Evolutionary conservation across 2,329 filamentous ascomycete species (phyloP).

Genomic region (Exophiala sp.): DNA sequence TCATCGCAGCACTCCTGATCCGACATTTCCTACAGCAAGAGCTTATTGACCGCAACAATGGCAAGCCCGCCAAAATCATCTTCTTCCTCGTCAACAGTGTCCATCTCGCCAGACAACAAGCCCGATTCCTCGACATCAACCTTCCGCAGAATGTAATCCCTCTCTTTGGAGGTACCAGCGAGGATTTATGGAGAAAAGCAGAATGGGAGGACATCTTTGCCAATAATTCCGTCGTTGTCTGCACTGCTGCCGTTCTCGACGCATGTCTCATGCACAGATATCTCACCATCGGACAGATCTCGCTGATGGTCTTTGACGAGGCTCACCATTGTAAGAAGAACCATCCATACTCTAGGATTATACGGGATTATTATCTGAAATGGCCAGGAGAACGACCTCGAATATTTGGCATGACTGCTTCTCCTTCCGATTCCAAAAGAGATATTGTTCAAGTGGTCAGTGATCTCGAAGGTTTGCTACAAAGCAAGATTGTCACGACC

Average conservation of each 20-base stretch:
- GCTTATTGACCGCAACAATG: constrained; percentile 62
- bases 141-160: constrained; percentile 70
- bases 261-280: constrained; percentile 76
- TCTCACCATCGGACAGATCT: constrained; percentile 76
- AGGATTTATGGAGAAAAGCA: constrained; percentile 56
- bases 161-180: constrained; percentile 68
- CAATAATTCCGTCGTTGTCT: constrained; percentile 80
- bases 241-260: constrained; percentile 82
- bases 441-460: constrained; percentile 68
- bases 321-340: constrained; percentile 95
- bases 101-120: constrained; percentile 84
- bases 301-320: constrained; percentile 90
- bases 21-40: constrained; percentile 74
- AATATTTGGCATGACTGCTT: constrained; percentile 95
- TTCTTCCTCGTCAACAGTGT: constrained; percentile 78
- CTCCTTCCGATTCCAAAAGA: constrained; percentile 78
- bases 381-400: constrained; percentile 57
- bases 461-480: constrained; percentile 69
- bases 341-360: constrained; percentile 83
- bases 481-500: constrained; percentile 79
- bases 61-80: constrained; percentile 61
- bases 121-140: constrained; percentile 75
- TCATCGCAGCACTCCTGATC: constrained; percentile 87
- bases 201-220: constrained; percentile 58
- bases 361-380: constrained; percentile 76